Percentiles rank a stretch among this genome's conserved stretches.
These are phyloP conservation scores for Alternaria angustiovoidea DNA, from an alignment of 2,329 filamentous ascomycete species.

Conservation along the genomic window DNA sequence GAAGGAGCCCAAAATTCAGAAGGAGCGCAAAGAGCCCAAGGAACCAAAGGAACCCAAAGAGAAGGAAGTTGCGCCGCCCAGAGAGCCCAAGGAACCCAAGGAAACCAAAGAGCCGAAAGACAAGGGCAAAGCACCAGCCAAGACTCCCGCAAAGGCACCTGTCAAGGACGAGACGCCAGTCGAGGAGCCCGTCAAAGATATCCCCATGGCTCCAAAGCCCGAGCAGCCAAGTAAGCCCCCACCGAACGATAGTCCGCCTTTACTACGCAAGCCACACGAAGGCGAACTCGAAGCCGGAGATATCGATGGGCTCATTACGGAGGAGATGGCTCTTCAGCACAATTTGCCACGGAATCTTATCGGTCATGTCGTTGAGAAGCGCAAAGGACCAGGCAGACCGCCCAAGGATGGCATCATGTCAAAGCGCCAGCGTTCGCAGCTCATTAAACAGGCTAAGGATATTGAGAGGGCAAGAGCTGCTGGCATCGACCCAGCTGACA, in stretches of 20 bases:
- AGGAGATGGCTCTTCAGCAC: constrained; percentile 53
- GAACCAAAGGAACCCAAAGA: constrained; percentile 25
- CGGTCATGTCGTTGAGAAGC: constrained; percentile 63
- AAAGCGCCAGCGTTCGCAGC: constrained; percentile 73
- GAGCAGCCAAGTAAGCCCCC: constrained; percentile 32
- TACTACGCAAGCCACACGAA: constrained; percentile 38
- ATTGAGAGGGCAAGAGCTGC: constrained; percentile 51
- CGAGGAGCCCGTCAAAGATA: constrained; percentile 39
- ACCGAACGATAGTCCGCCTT: constrained; percentile 39
- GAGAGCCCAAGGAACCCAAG: constrained; percentile 28
- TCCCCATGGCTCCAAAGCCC: constrained; percentile 33
- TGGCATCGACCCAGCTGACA: constrained; percentile 48
- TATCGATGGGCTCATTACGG: constrained; percentile 45
- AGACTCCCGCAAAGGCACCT: constrained; percentile 34
- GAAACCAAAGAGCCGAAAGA: constrained; percentile 34
- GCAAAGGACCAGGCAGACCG: constrained; percentile 79
- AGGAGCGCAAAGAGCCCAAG: constrained; percentile 23
- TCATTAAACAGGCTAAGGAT: constrained; percentile 67
- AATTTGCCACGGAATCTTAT: constrained; percentile 47
- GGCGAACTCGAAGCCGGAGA: constrained; percentile 43
- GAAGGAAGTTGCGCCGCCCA: constrained; percentile 23
- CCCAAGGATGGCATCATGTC: constrained; percentile 87
- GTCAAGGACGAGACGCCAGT: constrained; percentile 40
- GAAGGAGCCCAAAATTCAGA: constrained; percentile 22
- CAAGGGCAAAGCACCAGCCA: constrained; percentile 33